A percentile compares a stretch with the other conserved stretches of the same genome.
Evolutionary conservation across 768 basidiomycete species (phyloP).

Genomic region (Collybia sordida): DNA sequence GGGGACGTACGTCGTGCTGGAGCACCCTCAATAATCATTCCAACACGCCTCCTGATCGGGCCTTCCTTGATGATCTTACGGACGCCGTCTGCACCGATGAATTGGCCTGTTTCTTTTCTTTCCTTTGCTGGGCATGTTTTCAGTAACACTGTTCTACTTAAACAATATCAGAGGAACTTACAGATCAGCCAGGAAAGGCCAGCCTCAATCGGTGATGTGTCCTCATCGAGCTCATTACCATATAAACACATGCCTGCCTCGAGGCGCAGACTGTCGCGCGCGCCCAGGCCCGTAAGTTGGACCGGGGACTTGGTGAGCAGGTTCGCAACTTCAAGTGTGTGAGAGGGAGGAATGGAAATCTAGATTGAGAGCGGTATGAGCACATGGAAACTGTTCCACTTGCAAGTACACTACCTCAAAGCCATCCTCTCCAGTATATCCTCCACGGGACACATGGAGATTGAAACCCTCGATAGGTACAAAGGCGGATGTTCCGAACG

Average conservation of each 20-base stretch:
- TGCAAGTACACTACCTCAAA: slow-evolving; percentile 65
- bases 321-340: slow-evolving; percentile 71
- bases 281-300: slow-evolving; percentile 86
- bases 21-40: slow-evolving; percentile 77
- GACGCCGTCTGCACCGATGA: slow-evolving; percentile 79
- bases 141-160: neutral
- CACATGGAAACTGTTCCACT: neutral
- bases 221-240: slow-evolving; percentile 90
- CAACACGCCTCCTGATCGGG: slow-evolving; percentile 75
- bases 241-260: slow-evolving; percentile 98
- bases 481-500: slow-evolving; percentile 84
- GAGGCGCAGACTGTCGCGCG: slow-evolving; percentile 89
- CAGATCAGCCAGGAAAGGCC: slow-evolving; percentile 93
- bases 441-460: slow-evolving; percentile 89
- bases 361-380: slow-evolving; percentile 23
- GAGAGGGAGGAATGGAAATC: slow-evolving; percentile 87
- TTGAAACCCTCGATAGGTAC: slow-evolving; percentile 76
- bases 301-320: slow-evolving; percentile 66
- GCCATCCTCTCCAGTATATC: slow-evolving; percentile 98
- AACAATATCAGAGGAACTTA: slow-evolving; percentile 29
- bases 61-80: slow-evolving; percentile 78
- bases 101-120: slow-evolving; percentile 63
- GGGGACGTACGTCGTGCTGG: slow-evolving; percentile 74
- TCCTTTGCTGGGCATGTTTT: slow-evolving; percentile 65
- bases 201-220: slow-evolving; percentile 85